Base-by-base conservation (phyloP, 129 eudicot genomes). In the Chrysanthemum seticuspe region DNA sequence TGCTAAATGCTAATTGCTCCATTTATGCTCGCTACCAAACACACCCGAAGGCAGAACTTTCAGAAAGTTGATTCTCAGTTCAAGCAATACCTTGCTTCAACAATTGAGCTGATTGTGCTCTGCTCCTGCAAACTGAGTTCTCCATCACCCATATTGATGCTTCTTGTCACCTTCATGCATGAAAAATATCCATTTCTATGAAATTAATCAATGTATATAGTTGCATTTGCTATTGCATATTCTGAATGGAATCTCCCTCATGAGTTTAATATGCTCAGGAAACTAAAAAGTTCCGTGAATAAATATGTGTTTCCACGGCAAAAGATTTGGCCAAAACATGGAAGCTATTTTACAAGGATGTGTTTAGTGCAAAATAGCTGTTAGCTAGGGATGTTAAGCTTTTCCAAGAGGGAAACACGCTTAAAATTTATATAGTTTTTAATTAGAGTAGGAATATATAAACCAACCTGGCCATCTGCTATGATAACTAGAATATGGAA, bases 401-500 rank as follows among this genome's bases (percentile, higher is more conserved):
- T 15, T 66, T 13, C n/a, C 9, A 13, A 14, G 47, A 9, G 47
- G 59, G 72, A 16, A 49, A 25, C 40, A 23, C 13, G 2, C 47
- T 68, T 23, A 2, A 1, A 68, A 49, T 40, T 4, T 18, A 34
- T 54, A 18, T 29, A 65, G 52, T 61, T 25, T 44, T 6, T 25
- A 10, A 27, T 40, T 47, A 60, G 61, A 72, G 83, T 52, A 44
- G 78, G 51, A 68, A 67, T 4, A 54, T 50, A 10, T 65, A 63
- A 65, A 60, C 70, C 1, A 23, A 89, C 96, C 90, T 84, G 96
- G 74, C 96, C 96, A 64, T 89, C 92, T 51, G 96, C 96, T 62
- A 89, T 78, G 60, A 89, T 89, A 52, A 89, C 91, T 68, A 89
- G 72, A 74, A 89, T 85, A 68, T 89, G 96, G 76, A 80, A 89